Conservation (phyloP, 176 grass and related monocot genomes). For the Eremochloa ophiuroides region DNA sequence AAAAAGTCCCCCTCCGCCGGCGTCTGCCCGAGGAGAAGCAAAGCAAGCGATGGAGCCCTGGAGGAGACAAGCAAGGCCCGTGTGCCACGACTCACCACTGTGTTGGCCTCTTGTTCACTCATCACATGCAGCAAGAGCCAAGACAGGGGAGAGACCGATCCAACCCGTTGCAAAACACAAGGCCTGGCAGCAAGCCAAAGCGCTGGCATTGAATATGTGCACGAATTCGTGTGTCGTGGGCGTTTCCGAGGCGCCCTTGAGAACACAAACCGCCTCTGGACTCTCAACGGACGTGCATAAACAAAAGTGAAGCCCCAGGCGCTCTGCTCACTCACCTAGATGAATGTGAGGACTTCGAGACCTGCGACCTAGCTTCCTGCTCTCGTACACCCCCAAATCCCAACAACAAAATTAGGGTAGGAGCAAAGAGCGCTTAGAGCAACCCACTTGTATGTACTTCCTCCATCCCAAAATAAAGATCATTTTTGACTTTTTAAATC, state of each 20-base stretch:
- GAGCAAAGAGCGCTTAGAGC: too few species aligned
- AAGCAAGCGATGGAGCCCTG: neutral
- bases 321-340: neutral
- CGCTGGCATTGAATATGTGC: neutral
- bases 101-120: neutral
- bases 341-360: constrained; percentile 27
- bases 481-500: too few species aligned
- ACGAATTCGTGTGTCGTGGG: constrained; percentile 1
- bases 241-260: constrained; percentile 21
- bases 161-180: constrained; percentile 10
- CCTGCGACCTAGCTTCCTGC: neutral
- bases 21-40: neutral
- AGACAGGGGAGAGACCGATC: neutral
- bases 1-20: neutral
- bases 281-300: constrained; percentile 20
- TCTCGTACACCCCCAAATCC: constrained; percentile 5
- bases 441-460: too few species aligned
- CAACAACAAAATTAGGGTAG: neutral
- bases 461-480: too few species aligned
- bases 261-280: constrained; percentile 22
- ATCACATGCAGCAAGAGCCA: neutral
- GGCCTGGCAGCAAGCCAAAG: neutral
- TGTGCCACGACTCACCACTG: neutral
- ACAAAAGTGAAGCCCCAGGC: neutral
- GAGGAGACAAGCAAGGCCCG: neutral